These are phyloP conservation scores for Rhodotorula glutinis DNA, from an alignment of 1,284 basidiomycete species.

Conservation along the genomic window DNA sequence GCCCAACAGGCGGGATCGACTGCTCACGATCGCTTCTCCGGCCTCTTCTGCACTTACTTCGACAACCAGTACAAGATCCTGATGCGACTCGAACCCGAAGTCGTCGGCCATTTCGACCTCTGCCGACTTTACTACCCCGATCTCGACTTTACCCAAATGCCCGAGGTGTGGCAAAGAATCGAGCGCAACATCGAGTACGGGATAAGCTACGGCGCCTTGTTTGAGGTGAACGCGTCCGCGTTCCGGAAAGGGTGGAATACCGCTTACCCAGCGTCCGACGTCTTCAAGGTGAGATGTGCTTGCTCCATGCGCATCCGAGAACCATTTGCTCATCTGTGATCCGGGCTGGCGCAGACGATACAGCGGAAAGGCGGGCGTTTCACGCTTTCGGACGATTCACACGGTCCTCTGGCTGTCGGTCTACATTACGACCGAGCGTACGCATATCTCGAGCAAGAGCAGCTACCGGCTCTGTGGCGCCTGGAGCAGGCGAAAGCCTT, in stretches of 20 bases:
- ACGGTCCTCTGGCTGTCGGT: constrained; percentile 82
- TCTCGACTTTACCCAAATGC: constrained; percentile 48
- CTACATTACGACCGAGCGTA: constrained; percentile 71
- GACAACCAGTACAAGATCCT: constrained; percentile 75
- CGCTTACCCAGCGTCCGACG: constrained; percentile 76
- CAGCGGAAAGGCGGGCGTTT: constrained; percentile 65
- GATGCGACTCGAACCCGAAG: constrained; percentile 70
- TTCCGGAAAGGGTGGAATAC: constrained; percentile 85
- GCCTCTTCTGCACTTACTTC: constrained; percentile 67
- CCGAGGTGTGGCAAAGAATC: constrained; percentile 63
- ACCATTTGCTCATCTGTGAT: no score
- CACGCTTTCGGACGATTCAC: constrained; percentile 91
- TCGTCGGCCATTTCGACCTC: constrained; percentile 90
- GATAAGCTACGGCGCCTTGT: constrained; percentile 79
- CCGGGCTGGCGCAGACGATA: constrained; percentile 76
- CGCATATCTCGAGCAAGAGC: constrained; percentile 64
- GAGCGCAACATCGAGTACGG: constrained; percentile 73
- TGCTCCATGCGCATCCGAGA: neutral
- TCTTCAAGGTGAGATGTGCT: constrained; percentile 62
- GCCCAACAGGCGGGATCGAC: constrained; percentile 35
- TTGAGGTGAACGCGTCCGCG: constrained; percentile 90
- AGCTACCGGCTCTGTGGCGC: constrained; percentile 70
- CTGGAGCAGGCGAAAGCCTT: constrained; percentile 43
- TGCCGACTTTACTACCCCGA: constrained; percentile 73
- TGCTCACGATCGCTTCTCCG: constrained; percentile 7